Conservation (phyloP, 2,329 filamentous ascomycete genomes). For the Cercospora brassicicola region DNA sequence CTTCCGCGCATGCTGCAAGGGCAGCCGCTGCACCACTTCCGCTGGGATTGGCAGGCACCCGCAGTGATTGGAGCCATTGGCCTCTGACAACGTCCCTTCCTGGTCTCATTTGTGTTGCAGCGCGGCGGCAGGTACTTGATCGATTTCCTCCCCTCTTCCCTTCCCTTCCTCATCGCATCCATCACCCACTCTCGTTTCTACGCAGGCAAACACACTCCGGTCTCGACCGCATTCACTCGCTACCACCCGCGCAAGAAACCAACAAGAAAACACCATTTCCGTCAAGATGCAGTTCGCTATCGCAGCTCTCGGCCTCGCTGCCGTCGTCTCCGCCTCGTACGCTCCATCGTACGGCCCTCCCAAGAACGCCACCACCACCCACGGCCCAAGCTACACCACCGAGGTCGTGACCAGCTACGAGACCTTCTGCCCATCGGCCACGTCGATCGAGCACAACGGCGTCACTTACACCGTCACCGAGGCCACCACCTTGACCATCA, state of each 20-base stretch:
- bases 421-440: constrained; percentile 29
- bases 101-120: neutral
- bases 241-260: constrained; percentile 16
- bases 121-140: neutral
- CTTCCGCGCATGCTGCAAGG: neutral
- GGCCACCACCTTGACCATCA: constrained; percentile 29
- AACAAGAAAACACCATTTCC: constrained; percentile 6
- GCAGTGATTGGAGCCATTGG: neutral
- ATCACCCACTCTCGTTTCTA: constrained; percentile 15
- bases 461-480: constrained; percentile 28
- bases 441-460: constrained; percentile 24
- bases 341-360: constrained; percentile 6
- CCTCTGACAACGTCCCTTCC: neutral
- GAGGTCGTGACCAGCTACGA: constrained; percentile 26
- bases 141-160: neutral
- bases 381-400: constrained; percentile 19
- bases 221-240: constrained; percentile 25
- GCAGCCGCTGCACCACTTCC: neutral
- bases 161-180: constrained; percentile 45
- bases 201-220: constrained; percentile 16
- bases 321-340: constrained; percentile 18
- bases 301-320: constrained; percentile 26
- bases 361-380: constrained; percentile 15
- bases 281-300: constrained; percentile 29
- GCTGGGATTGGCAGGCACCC: constrained; percentile 35